phyloP scores from a whole-genome alignment of 2,329 filamentous ascomycete genomes.

The Cercospora berteroae region DNA sequence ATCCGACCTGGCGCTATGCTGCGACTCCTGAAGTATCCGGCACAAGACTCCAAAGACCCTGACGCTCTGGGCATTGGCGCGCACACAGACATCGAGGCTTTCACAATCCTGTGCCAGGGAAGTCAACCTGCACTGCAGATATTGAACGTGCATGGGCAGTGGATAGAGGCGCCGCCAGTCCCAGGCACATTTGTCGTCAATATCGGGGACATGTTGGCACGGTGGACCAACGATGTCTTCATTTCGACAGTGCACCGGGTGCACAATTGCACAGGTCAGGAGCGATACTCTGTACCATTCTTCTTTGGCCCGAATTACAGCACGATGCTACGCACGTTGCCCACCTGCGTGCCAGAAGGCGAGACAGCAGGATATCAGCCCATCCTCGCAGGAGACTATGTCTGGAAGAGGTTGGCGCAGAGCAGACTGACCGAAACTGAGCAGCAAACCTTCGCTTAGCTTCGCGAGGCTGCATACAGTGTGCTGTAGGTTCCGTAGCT shows the following conservation, averaged over 20 bases:
- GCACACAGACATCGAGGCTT: slow-evolving; percentile 34
- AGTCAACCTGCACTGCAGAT: slow-evolving; percentile 28
- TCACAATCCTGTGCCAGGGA: slow-evolving; percentile 29
- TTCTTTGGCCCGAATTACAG: slow-evolving; percentile 48
- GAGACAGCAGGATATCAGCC: slow-evolving; percentile 24
- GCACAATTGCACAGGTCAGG: slow-evolving; percentile 43
- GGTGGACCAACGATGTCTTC: slow-evolving; percentile 48
- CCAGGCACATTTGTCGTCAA: slow-evolving; percentile 51
- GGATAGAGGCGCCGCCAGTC: slow-evolving; percentile 47
- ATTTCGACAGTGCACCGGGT: slow-evolving; percentile 49
- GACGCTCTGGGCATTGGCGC: slow-evolving; percentile 40
- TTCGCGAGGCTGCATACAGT: not conserved
- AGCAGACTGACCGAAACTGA: slow-evolving; percentile 25
- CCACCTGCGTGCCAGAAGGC: slow-evolving; percentile 22
- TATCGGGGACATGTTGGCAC: slow-evolving; percentile 52
- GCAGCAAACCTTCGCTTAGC: slow-evolving; percentile 14
- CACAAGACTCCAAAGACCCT: slow-evolving; percentile 24
- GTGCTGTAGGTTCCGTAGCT: not conserved
- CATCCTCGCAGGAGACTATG: slow-evolving; percentile 29
- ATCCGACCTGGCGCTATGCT: slow-evolving; percentile 42
- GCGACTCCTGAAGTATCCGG: slow-evolving; percentile 42
- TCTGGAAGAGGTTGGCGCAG: slow-evolving; percentile 24
- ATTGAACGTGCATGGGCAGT: slow-evolving; percentile 39
- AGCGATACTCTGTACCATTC: slow-evolving; percentile 49
- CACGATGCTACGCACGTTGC: slow-evolving; percentile 23